phyloP scores from a whole-genome alignment of 805 yeast species.

The Candida ovalis region DNA sequence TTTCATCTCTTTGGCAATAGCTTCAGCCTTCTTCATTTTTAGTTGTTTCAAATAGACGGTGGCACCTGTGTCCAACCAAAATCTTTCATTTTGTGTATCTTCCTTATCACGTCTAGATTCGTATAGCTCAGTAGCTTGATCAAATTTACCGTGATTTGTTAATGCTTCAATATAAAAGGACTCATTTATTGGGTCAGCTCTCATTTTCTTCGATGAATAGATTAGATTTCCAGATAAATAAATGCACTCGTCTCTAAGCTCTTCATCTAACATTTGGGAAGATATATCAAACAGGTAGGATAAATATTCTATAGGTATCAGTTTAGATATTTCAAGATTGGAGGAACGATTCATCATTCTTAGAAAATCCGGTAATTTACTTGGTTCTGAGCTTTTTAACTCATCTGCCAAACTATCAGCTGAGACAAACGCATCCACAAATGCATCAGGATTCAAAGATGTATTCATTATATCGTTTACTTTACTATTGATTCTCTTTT shows the following conservation, averaged over 20 bases:
- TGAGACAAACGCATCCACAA: constrained; percentile 21
- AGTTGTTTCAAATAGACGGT: constrained; percentile 35
- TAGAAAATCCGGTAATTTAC: constrained; percentile 23
- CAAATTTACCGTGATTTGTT: constrained; percentile 29
- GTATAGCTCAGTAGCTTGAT: constrained; percentile 37
- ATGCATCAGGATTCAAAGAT: constrained; percentile 16
- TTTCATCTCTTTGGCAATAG: constrained; percentile 27
- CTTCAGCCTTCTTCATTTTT: constrained; percentile 35
- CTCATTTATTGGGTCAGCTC: constrained; percentile 50
- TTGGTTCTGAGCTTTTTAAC: constrained; percentile 19
- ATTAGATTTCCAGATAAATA: constrained; percentile 40
- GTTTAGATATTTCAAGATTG: constrained; percentile 14
- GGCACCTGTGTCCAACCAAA: constrained; percentile 53
- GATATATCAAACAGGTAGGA: constrained; percentile 38
- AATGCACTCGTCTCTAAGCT: constrained; percentile 32
- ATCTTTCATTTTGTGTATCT: constrained; percentile 37
- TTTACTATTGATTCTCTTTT: constrained; percentile 6
- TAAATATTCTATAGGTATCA: constrained; percentile 34
- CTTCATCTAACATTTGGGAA: constrained; percentile 34
- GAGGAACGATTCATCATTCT: constrained; percentile 15
- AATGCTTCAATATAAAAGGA: constrained; percentile 45
- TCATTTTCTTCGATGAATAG: constrained; percentile 37
- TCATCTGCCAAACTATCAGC: constrained; percentile 20
- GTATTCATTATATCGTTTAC: constrained; percentile 12
- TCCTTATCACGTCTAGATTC: constrained; percentile 30